phyloP scores from a whole-genome alignment of 2,329 filamentous ascomycete species.

The Colletotrichum nymphaeae region DNA sequence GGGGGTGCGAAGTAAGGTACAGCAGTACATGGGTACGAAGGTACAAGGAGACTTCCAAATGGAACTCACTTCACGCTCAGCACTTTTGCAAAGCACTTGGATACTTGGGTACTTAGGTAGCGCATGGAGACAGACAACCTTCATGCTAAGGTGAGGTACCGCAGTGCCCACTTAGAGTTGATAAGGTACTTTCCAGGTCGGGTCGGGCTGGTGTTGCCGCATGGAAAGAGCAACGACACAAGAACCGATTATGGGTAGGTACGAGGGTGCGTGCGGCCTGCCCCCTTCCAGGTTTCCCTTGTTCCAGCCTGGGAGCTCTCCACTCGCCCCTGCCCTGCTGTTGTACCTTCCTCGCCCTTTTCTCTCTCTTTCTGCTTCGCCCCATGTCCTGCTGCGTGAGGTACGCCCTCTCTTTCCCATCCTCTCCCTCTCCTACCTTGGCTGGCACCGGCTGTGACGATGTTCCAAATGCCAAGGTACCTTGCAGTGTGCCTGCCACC shows the following conservation, averaged over 20 bases:
- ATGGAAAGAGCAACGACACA: conserved; percentile 4
- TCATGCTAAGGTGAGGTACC: neutral
- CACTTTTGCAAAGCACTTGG: neutral
- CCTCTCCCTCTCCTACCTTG: neutral
- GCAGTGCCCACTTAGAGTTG: no score
- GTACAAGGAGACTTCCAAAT: neutral
- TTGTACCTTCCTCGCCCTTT: neutral
- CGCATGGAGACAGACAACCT: neutral
- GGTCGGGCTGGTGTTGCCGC: neutral
- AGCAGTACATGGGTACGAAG: conserved; percentile 6
- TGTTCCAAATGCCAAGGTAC: neutral
- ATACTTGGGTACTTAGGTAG: neutral
- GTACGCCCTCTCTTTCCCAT: conserved; percentile 6
- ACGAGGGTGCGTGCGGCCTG: conserved; percentile 10
- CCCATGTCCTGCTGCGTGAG: neutral
- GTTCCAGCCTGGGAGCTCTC: neutral
- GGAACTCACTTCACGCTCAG: neutral
- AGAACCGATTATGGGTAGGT: neutral
- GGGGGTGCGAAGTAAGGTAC: conserved; percentile 2
- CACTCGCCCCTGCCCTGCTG: neutral
- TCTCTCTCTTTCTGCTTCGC: neutral
- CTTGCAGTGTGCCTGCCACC: neutral
- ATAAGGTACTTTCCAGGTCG: neutral
- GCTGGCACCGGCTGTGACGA: no score
- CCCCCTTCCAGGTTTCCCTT: neutral